A percentile compares a stretch with the other conserved stretches of the same genome.
These are phyloP conservation scores for Phyllachora maydis DNA, from an alignment of 2,329 filamentous ascomycete genomes.

Conservation along the genomic window DNA sequence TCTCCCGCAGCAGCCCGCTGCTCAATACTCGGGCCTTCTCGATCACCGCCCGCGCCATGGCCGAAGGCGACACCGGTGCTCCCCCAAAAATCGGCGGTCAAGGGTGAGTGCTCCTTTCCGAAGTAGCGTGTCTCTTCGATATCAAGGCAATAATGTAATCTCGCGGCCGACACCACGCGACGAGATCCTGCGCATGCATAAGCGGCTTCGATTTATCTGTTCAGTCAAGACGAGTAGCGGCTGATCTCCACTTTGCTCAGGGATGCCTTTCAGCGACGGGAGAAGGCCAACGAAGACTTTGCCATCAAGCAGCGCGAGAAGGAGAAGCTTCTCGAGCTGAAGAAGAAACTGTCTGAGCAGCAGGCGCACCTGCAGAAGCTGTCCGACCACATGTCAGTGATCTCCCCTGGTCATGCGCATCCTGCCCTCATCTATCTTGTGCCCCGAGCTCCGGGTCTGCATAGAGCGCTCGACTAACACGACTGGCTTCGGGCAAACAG, in stretches of 20 bases:
- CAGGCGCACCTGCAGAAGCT: constrained; percentile 69
- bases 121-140: too few relatives aligned
- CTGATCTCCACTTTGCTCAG: too few relatives aligned
- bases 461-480: neutral
- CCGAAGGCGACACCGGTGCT: constrained; percentile 48
- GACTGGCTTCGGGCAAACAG: constrained; percentile 18
- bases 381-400: constrained; percentile 62
- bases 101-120: constrained; percentile 21
- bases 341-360: constrained; percentile 55
- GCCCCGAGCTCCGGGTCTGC: neutral
- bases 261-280: constrained; percentile 82
- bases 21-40: constrained; percentile 36
- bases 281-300: constrained; percentile 68
- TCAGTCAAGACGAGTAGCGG: too few relatives aligned
- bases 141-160: too few relatives aligned
- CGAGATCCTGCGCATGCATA: too few relatives aligned
- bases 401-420: constrained; percentile 1
- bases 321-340: constrained; percentile 69
- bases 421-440: constrained; percentile 1
- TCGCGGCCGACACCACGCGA: too few relatives aligned
- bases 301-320: constrained; percentile 76
- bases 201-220: too few relatives aligned
- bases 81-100: constrained; percentile 29
- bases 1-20: constrained; percentile 30
- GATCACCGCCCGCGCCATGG: constrained; percentile 40